phyloP scores from a whole-genome alignment of 495 filamentous ascomycete species.

The Neurospora sp. region DNA sequence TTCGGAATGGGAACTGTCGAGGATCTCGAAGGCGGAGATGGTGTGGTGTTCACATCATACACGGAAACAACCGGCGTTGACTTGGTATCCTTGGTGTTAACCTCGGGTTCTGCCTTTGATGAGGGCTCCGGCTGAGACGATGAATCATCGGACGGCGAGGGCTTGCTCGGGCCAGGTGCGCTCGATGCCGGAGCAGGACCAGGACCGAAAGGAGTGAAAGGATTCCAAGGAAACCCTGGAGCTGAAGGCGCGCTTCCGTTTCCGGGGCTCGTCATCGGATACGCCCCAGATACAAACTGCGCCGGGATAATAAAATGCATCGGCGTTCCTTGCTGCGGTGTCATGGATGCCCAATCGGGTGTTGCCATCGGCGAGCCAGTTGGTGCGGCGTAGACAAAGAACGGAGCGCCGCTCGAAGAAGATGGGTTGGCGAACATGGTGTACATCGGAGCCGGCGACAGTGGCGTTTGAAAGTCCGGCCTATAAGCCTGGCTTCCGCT shows the following conservation, averaged over 20 bases:
- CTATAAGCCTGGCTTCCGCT: not conserved
- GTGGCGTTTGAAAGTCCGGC: not conserved
- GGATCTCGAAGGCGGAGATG: not conserved
- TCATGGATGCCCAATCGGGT: not conserved
- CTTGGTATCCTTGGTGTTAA: not conserved
- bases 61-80: not conserved
- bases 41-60: not conserved
- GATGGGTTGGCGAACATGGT: not conserved
- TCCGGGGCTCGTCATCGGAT: not conserved
- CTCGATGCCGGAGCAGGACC: not conserved
- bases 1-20: not conserved
- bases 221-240: not conserved
- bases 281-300: not conserved
- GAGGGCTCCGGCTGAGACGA: not conserved
- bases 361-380: not conserved
- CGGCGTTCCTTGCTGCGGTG: not conserved
- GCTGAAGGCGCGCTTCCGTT: not conserved
- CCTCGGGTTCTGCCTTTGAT: not conserved
- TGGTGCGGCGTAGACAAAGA: not conserved
- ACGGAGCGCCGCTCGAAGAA: not conserved
- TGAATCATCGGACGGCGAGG: not conserved
- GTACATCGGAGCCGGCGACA: not conserved
- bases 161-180: not conserved
- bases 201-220: not conserved
- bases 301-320: not conserved